Evolutionary conservation across 257 asterid genomes (phyloP).

Genomic region (Parsonsia alboflavescens): DNA sequence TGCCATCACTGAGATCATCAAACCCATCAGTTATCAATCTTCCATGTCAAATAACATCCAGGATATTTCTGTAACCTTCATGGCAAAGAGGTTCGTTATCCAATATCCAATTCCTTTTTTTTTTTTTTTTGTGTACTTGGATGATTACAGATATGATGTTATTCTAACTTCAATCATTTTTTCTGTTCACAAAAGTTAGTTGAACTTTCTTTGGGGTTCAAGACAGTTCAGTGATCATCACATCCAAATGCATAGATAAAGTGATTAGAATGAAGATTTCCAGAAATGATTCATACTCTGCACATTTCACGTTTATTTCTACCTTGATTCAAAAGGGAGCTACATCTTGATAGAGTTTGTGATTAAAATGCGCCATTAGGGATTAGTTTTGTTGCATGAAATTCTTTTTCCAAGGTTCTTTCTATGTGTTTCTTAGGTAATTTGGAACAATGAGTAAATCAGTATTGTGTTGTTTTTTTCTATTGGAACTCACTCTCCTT

Average conservation of each 20-base stretch:
- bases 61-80: constrained; percentile 66
- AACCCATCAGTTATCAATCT: constrained; percentile 64
- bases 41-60: constrained; percentile 42
- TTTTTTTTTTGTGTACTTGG: constrained; percentile 15
- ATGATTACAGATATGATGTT: constrained; percentile 1
- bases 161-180: constrained; percentile 3
- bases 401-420: not conserved
- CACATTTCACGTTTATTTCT: not conserved
- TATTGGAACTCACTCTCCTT: not conserved
- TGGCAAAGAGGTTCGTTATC: constrained; percentile 75
- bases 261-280: not conserved
- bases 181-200: not conserved
- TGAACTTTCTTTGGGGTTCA: not conserved
- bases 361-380: not conserved
- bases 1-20: constrained; percentile 60
- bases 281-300: not conserved
- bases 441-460: not conserved
- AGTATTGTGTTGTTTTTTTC: not conserved
- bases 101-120: constrained; percentile 12
- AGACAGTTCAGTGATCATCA: not conserved
- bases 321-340: not conserved
- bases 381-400: not conserved
- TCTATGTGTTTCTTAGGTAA: not conserved
- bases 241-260: not conserved
- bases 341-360: not conserved